A percentile compares a stretch with the other conserved stretches of the same genome.
These are phyloP conservation scores for Calonectria hawksworthii DNA, from an alignment of 2,329 filamentous ascomycete genomes.

Conservation along the genomic window DNA sequence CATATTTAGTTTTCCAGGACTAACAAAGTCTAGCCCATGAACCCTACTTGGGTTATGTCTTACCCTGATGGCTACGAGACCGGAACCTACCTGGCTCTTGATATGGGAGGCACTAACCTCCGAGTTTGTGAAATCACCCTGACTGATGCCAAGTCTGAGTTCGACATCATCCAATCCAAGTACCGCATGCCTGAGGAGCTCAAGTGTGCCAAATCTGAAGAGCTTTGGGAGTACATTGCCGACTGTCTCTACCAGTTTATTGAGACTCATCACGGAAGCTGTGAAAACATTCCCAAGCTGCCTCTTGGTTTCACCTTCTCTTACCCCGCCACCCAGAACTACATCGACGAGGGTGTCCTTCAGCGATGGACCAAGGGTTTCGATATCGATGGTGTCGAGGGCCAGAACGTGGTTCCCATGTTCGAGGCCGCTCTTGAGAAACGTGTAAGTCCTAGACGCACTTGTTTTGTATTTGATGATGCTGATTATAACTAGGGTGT, in stretches of 20 bases:
- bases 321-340: constrained; percentile 93
- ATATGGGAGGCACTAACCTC: constrained; percentile 97
- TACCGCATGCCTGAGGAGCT: constrained; percentile 95
- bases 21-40: constrained; percentile 82
- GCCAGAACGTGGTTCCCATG: constrained; percentile 89
- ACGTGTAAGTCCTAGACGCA: constrained; percentile 49
- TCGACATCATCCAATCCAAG: constrained; percentile 96
- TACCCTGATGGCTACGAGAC: constrained; percentile 90
- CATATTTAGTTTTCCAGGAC: constrained; percentile 21
- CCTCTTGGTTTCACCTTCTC: constrained; percentile 97
- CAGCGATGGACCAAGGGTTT: constrained; percentile 99
- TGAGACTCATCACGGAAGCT: constrained; percentile 83
- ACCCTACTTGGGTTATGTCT: constrained; percentile 95
- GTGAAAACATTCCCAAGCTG: constrained; percentile 72
- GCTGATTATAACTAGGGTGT: constrained; percentile 71
- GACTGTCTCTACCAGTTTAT: constrained; percentile 94
- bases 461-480: background rate
- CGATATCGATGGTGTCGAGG: constrained; percentile 92
- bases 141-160: constrained; percentile 88
- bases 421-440: constrained; percentile 83
- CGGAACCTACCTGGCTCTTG: constrained; percentile 89
- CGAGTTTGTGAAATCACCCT: constrained; percentile 94
- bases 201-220: constrained; percentile 85
- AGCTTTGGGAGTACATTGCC: constrained; percentile 95
- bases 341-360: constrained; percentile 91